Evolutionary conservation across 257 asterid genomes (phyloP).

Genomic region (Primulina eburnea): DNA sequence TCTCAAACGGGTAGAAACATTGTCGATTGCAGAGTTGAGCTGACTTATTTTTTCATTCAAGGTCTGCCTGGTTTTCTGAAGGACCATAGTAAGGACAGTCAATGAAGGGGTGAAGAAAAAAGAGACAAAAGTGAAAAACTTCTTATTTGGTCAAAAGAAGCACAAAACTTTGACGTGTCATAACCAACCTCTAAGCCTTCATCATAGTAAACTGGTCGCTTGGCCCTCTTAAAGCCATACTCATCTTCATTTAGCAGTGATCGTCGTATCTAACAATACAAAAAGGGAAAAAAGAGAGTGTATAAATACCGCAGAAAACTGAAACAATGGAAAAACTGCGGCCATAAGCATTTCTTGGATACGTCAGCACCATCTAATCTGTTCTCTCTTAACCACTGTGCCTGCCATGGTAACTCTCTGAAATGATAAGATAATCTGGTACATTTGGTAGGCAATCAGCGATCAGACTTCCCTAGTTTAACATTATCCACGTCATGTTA

Average conservation of each 20-base stretch:
- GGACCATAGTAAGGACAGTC: conserved; percentile 4
- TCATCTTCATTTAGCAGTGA: conserved; percentile 80
- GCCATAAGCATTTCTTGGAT: conserved; percentile 1
- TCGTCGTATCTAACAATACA: conserved; percentile 57
- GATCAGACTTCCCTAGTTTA: too few species aligned
- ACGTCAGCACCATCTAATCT: conserved; percentile 11
- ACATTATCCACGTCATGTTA: too few species aligned
- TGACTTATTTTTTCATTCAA: conserved; percentile 69
- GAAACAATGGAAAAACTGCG: conserved; percentile 2
- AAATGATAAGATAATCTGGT: not conserved
- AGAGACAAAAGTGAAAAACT: not conserved
- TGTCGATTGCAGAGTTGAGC: conserved; percentile 86
- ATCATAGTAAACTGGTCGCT: conserved; percentile 70
- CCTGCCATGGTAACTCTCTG: not conserved
- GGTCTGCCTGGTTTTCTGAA: conserved; percentile 75
- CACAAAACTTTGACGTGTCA: conserved; percentile 5
- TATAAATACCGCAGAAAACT: conserved; percentile 6
- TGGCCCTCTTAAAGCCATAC: conserved; percentile 70
- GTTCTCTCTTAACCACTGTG: not conserved
- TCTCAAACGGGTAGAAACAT: conserved; percentile 74
- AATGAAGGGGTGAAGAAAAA: not conserved
- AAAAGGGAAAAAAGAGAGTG: conserved; percentile 4
- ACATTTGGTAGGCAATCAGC: not conserved
- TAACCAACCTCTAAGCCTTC: conserved; percentile 70
- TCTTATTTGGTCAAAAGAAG: conserved; percentile 9